Evolutionary conservation across 2,329 filamentous ascomycete genomes (phyloP).

Genomic region (Podosphaera leucotricha): DNA sequence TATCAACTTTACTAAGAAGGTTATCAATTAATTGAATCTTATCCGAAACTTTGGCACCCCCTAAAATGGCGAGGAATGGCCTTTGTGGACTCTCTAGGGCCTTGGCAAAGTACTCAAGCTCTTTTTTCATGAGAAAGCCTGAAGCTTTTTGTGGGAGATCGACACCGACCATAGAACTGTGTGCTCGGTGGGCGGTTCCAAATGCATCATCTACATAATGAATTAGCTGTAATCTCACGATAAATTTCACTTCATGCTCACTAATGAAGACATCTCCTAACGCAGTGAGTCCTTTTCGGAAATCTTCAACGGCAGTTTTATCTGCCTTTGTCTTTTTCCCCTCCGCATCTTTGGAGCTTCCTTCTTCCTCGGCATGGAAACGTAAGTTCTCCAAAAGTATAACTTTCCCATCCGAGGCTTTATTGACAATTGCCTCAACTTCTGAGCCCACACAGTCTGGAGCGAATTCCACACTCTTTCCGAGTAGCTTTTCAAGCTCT

Average conservation of each 20-base stretch:
- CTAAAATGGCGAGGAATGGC: conserved; percentile 95
- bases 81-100: conserved; percentile 81
- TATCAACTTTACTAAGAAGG: conserved; percentile 93
- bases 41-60: conserved; percentile 94
- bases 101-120: conserved; percentile 97
- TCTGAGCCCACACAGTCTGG: conserved; percentile 76
- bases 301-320: conserved; percentile 74
- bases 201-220: conserved; percentile 64
- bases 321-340: conserved; percentile 98
- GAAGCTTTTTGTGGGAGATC: conserved; percentile 91
- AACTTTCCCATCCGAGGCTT: conserved; percentile 57
- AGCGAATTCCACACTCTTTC: conserved; percentile 64
- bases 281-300: conserved; percentile 84
- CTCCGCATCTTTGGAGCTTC: conserved; percentile 75
- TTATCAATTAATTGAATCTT: conserved; percentile 99
- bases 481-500: conserved; percentile 74
- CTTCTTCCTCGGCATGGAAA: conserved; percentile 97
- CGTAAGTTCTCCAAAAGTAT: conserved; percentile 92
- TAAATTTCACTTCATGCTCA: conserved; percentile 23
- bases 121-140: conserved; percentile 99
- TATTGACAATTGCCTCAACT: conserved; percentile 73
- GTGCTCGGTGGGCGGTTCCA: conserved; percentile 89
- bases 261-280: conserved; percentile 93
- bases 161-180: conserved; percentile 98
- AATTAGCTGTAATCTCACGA: conserved; percentile 5